phyloP scores from a whole-genome alignment of 176 grass and related monocot genomes.

The Saccharum officinarum region DNA sequence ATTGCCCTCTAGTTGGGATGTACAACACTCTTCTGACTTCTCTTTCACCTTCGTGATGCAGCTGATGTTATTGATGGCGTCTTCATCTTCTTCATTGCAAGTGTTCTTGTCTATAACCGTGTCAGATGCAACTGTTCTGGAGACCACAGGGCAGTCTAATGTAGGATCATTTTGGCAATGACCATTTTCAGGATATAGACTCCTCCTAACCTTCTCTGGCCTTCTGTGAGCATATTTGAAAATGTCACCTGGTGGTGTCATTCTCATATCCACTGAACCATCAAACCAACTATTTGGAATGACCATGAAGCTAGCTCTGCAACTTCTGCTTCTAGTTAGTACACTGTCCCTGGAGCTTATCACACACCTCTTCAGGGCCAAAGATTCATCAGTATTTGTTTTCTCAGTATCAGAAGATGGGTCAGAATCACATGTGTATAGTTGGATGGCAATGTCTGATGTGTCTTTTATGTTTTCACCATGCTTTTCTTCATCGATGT shows the following conservation, averaged over 20 bases:
- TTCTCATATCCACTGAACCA: slow-evolving; percentile 39
- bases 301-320: slow-evolving; percentile 76
- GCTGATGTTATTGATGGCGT: background rate
- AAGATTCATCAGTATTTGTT: slow-evolving; percentile 31
- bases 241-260: slow-evolving; percentile 38
- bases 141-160: slow-evolving; percentile 9
- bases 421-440: slow-evolving; percentile 46
- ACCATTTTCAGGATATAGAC: slow-evolving; percentile 37
- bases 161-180: slow-evolving; percentile 16
- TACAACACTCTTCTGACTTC: slow-evolving; percentile 7
- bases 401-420: slow-evolving; percentile 34
- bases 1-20: slow-evolving; percentile 31
- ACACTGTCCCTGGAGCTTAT: slow-evolving; percentile 43
- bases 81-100: slow-evolving; percentile 35
- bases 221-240: slow-evolving; percentile 42
- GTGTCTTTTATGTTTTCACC: slow-evolving; percentile 25
- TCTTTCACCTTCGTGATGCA: slow-evolving; percentile 32
- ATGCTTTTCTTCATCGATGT: slow-evolving; percentile 14
- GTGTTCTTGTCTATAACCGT: slow-evolving; percentile 31
- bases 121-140: slow-evolving; percentile 24
- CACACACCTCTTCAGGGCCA: slow-evolving; percentile 43
- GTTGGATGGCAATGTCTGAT: slow-evolving; percentile 35
- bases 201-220: slow-evolving; percentile 49
- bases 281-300: slow-evolving; percentile 64
- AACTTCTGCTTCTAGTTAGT: slow-evolving; percentile 73